Conservation (phyloP, 2,329 filamentous ascomycete species). For the Colletotrichum sidae region DNA sequence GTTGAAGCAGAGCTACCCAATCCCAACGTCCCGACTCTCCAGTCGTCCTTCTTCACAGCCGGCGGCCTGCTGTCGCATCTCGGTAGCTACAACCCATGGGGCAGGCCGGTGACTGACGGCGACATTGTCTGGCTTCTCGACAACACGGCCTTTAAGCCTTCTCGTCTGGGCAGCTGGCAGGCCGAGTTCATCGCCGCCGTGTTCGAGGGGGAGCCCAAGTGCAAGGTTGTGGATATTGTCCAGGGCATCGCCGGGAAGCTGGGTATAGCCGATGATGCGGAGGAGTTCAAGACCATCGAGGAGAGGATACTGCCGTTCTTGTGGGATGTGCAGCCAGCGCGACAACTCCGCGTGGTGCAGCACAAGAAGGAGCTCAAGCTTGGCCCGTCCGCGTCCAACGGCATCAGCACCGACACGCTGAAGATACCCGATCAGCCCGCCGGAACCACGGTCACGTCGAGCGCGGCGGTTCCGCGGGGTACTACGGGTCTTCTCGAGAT, state of each 20-base stretch:
- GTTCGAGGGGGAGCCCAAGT: slow-evolving; percentile 78
- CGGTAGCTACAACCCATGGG: slow-evolving; percentile 66
- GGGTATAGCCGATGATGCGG: slow-evolving; percentile 71
- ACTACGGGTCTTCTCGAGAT: slow-evolving; percentile 69
- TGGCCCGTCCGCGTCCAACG: slow-evolving; percentile 78
- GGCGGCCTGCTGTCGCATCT: slow-evolving; percentile 61
- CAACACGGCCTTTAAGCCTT: slow-evolving; percentile 81
- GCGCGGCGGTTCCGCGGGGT: slow-evolving; percentile 62
- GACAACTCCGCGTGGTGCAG: slow-evolving; percentile 74
- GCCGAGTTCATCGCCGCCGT: slow-evolving; percentile 87
- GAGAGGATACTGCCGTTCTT: slow-evolving; percentile 81
- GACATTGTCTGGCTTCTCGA: slow-evolving; percentile 91
- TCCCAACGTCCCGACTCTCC: slow-evolving; percentile 44
- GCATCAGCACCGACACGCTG: slow-evolving; percentile 75
- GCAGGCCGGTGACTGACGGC: slow-evolving; percentile 67
- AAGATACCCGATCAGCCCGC: slow-evolving; percentile 59
- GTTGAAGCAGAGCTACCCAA: slow-evolving; percentile 60
- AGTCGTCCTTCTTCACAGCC: slow-evolving; percentile 46
- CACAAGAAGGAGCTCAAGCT: slow-evolving; percentile 63
- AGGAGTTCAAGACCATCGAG: slow-evolving; percentile 70
- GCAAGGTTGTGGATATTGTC: slow-evolving; percentile 75
- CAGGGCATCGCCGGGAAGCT: slow-evolving; percentile 77
- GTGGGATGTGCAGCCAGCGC: slow-evolving; percentile 78
- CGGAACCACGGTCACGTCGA: slow-evolving; percentile 59
- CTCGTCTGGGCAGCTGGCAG: slow-evolving; percentile 70